Conservation (phyloP, 257 asterid genomes). For the Phtheirospermum japonicum region DNA sequence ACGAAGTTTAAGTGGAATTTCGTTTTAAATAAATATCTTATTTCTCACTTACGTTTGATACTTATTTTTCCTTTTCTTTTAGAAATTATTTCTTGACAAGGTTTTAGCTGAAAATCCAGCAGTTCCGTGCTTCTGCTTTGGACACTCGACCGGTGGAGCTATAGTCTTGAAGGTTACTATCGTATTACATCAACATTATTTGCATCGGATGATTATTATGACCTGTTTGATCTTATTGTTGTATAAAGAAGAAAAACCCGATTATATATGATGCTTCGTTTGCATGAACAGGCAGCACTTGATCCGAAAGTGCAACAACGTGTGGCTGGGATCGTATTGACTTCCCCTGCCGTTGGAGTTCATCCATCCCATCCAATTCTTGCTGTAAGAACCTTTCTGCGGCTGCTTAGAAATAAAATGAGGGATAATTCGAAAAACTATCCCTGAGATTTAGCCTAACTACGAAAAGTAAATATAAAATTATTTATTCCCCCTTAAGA, state of each 20-base stretch:
- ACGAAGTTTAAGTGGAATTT: not conserved
- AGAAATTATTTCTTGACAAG: constrained; percentile 66
- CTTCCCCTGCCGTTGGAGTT: constrained; percentile 93
- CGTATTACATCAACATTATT: not conserved
- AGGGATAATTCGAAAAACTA: no score
- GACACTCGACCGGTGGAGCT: constrained; percentile 96
- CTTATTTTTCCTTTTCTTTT: not conserved
- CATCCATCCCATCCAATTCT: constrained; percentile 87
- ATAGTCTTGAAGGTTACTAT: constrained; percentile 67
- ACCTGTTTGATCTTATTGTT: not conserved
- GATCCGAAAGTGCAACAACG: constrained; percentile 63
- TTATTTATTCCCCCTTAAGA: no score
- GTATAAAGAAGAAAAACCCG: not conserved
- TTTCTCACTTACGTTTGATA: not conserved
- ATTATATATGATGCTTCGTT: not conserved
- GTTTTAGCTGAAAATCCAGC: constrained; percentile 62
- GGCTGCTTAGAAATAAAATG: not conserved
- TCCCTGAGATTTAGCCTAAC: no score
- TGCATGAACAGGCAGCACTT: constrained; percentile 49
- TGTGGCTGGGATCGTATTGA: constrained; percentile 65
- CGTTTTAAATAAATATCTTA: not conserved
- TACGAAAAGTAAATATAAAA: not conserved
- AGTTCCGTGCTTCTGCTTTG: constrained; percentile 80
- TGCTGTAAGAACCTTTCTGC: constrained; percentile 39
- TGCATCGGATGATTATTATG: not conserved